These are phyloP conservation scores for Teunomyces aglyptinius DNA, from an alignment of 805 yeast genomes.

Conservation along the genomic window DNA sequence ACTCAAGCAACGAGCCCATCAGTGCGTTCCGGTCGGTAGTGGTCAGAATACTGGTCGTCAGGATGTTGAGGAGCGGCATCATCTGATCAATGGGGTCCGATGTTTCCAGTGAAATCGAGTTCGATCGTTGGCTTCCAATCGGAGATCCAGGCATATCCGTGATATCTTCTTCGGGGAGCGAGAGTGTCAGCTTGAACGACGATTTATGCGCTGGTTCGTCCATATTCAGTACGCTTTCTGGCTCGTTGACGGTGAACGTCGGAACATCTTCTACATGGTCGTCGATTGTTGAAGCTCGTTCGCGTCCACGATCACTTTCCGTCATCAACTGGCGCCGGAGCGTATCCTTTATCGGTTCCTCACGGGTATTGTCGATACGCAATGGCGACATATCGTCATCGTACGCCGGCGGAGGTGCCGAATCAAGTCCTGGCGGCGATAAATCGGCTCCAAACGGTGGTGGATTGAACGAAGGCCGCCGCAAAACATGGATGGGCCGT, in stretches of 20 bases:
- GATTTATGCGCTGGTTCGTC: neutral
- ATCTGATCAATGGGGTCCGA: slow-evolving; percentile 21
- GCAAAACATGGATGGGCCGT: slow-evolving; percentile 53
- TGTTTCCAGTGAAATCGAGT: slow-evolving; percentile 1
- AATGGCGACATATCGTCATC: slow-evolving; percentile 25
- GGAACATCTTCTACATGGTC: too few relatives aligned
- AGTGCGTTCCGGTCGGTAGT: neutral
- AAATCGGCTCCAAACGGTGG: slow-evolving; percentile 52
- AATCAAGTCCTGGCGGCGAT: slow-evolving; percentile 14
- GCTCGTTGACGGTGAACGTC: too few relatives aligned
- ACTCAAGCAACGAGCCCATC: slow-evolving; percentile 3
- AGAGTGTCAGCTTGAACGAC: neutral
- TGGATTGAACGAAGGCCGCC: slow-evolving; percentile 59
- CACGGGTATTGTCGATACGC: slow-evolving; percentile 17
- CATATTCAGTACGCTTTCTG: neutral
- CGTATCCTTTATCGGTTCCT: slow-evolving; percentile 15
- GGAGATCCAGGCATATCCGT: slow-evolving; percentile 16
- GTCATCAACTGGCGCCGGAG: slow-evolving; percentile 13
- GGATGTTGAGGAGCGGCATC: slow-evolving; percentile 28
- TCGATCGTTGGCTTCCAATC: slow-evolving; percentile 2
- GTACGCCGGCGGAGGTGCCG: slow-evolving; percentile 32
- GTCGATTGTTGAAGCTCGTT: neutral
- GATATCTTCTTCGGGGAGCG: slow-evolving; percentile 14
- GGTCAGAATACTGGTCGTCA: slow-evolving; percentile 19
- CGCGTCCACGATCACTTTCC: neutral